Base-by-base conservation (phyloP, 129 eudicot genomes). In the Artemisia tridentata region DNA sequence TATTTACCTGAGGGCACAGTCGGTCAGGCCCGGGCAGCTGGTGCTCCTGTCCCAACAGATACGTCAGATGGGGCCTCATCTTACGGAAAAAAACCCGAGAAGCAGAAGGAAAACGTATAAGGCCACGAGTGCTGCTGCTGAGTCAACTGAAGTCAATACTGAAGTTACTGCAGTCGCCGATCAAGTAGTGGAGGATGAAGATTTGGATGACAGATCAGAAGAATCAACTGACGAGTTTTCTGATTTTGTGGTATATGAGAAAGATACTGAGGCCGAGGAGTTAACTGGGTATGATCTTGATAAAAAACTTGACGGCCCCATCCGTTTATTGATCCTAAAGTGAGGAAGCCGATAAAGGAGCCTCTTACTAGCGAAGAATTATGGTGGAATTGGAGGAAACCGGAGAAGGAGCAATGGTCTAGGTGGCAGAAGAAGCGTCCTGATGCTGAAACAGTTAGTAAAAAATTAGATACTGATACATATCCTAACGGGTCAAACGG, bases 301-400 rank as follows among this genome's bases (percentile, higher is more conserved):
- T 73, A 95, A 95, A 85, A 80, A 86, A 76, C 73, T 84, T 63
- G 99, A 60, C 82, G 69, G 18, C 99, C 99, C 16, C 99, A 95
- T 68, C 84, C 96, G 0, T 89, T 90, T 82, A 77, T 90, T 79
- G 97, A 95, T 81, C 99, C 99, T 10, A 60, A 87, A 74, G 84
- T 47, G 2, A 84, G 82, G 84, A 90, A 80, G 46, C 83, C 92
- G 7, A 80, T 85, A 27, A 84, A 87, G 73, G 86, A 95, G 43
- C 78, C 99, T 13, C 99, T 90, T 75, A 78, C 97, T 10, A 95
- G 93, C 78, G 99, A 95, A 66, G 99, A 84, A 52, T 87, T 95
- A 62, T 95, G 99, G 99, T 95, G 99, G 99, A 84, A 95, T 63
- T 95, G 99, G 99, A 95, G 99, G 77, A 95, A 88, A 78, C 88